Conservation (phyloP, 2,329 filamentous ascomycete genomes). For the Beauveria rudraprayagi region DNA sequence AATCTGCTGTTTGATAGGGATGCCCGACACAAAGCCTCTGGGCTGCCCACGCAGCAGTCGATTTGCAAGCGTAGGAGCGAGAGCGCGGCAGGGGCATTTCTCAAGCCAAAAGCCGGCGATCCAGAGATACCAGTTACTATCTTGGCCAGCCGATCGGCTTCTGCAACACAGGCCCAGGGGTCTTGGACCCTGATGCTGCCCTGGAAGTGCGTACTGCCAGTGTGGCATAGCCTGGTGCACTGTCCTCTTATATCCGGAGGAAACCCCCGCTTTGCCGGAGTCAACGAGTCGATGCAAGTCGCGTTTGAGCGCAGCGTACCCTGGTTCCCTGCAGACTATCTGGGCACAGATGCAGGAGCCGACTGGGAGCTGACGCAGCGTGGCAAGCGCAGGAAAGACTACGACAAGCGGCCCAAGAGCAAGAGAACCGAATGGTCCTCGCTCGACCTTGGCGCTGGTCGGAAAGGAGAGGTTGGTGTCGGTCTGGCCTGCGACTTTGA, state of each 20-base stretch:
- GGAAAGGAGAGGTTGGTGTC: slow-evolving; percentile 73
- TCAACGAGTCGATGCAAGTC: slow-evolving; percentile 72
- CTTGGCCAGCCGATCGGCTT: slow-evolving; percentile 47
- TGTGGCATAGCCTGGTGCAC: slow-evolving; percentile 84
- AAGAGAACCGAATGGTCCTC: slow-evolving; percentile 70
- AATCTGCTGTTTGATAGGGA: slow-evolving; percentile 61
- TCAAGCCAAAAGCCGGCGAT: slow-evolving; percentile 52
- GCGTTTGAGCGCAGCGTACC: slow-evolving; percentile 69
- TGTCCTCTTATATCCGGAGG: slow-evolving; percentile 71
- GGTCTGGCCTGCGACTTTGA: slow-evolving; percentile 84
- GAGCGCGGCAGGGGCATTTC: slow-evolving; percentile 53
- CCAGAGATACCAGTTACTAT: slow-evolving; percentile 72
- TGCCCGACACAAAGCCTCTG: slow-evolving; percentile 54
- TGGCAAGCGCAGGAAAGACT: slow-evolving; percentile 30
- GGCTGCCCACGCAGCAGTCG: slow-evolving; percentile 65
- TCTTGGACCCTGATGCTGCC: slow-evolving; percentile 80
- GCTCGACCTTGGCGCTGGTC: slow-evolving; percentile 63
- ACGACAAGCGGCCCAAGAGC: slow-evolving; percentile 49
- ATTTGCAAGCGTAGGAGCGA: slow-evolving; percentile 69
- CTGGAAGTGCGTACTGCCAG: slow-evolving; percentile 77
- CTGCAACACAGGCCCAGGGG: slow-evolving; percentile 47
- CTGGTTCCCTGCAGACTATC: slow-evolving; percentile 82
- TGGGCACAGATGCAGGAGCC: slow-evolving; percentile 70
- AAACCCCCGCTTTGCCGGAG: slow-evolving; percentile 73
- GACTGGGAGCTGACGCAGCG: slow-evolving; percentile 67